phyloP scores from a whole-genome alignment of 2,329 filamentous ascomycete species.

The Neocatenulostroma microsporum region DNA sequence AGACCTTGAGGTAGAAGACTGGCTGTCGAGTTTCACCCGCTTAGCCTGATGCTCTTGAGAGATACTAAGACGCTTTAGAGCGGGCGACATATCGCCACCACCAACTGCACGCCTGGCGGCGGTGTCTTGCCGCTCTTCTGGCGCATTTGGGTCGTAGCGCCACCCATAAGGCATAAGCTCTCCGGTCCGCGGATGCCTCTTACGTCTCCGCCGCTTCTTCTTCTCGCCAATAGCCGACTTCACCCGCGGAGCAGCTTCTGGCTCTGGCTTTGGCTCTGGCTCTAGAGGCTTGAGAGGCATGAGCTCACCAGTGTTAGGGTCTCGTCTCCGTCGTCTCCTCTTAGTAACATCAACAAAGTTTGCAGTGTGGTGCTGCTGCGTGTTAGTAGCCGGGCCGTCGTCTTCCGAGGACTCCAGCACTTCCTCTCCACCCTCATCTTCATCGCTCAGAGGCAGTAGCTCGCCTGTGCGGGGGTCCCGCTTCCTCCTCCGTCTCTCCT shows the following conservation, averaged over 20 bases:
- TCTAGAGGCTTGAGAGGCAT: slow-evolving; percentile 12
- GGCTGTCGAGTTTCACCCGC: slow-evolving; percentile 9
- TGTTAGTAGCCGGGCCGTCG: slow-evolving; percentile 2
- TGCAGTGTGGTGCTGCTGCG: no score
- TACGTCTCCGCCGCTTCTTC: slow-evolving; percentile 21
- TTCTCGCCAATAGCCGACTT: not conserved
- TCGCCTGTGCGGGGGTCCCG: slow-evolving; percentile 23
- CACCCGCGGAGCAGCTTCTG: no score
- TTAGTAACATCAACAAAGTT: no score
- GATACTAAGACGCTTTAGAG: slow-evolving; percentile 13
- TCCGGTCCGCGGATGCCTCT: slow-evolving; percentile 23
- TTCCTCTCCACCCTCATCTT: slow-evolving; percentile 10
- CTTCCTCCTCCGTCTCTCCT: slow-evolving; percentile 20
- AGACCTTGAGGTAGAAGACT: not conserved
- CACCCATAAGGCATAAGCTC: slow-evolving; percentile 28
- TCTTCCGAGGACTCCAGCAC: slow-evolving; percentile 10
- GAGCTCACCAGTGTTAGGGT: slow-evolving; percentile 23
- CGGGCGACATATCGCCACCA: slow-evolving; percentile 7
- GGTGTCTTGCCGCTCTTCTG: not conserved
- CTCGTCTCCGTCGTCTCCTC: slow-evolving; percentile 22
- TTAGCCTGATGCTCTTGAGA: slow-evolving; percentile 13
- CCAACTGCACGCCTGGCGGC: not conserved
- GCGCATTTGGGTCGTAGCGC: slow-evolving; percentile 18
- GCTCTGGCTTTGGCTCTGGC: not conserved
- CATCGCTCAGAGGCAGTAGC: slow-evolving; percentile 23